Base-by-base conservation (phyloP, 257 asterid species). In the Gentiana straminea region DNA sequence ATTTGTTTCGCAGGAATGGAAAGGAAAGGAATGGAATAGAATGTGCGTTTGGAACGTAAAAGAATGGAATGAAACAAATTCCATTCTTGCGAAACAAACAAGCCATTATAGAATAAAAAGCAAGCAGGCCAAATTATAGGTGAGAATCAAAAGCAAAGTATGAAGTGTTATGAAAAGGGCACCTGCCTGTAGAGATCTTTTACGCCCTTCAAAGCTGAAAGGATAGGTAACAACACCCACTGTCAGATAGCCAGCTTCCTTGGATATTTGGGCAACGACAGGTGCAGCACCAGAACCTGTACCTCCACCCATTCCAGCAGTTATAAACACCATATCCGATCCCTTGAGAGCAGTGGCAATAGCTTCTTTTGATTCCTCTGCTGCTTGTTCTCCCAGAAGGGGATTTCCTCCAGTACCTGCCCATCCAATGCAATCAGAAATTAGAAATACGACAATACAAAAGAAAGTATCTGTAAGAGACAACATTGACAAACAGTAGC, bases 291-390 rank as follows among this genome's bases (percentile, higher is more conserved):
- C 99, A 52, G 99, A 92, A 59, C 99, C 99, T 3, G 99, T 92
- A 69, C 99, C 99, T 54, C 99, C 99, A 53, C 99, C 99, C 99
- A 92, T 92, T 41, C 98, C 98, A 2, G 98, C 98, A 49, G 98
- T 88, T 81, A 92, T 83, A 70, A 92, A 92, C 68, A 92, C 98
- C 97, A 92, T 84, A 74, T 92, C 98, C 13, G 98, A 92, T 60
- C 98, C 97, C 77, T 75, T 92, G 45, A 88, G 91, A 56, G 97
- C 75, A 77, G 67, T 84, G 57, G 91, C 84, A 61, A 92, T 92
- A 65, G 83, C 73, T 58, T 92, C 99, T 79, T 85, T 88, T 12
- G 99, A 88, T 75, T 92, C 97, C 68, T 92, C 97, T 34, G 99
- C 99, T 39, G 97, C 99, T 71, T 86, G 97, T 67, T 92, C 97